Percentiles rank a stretch among this genome's conserved stretches.
These are phyloP conservation scores for Rubroshorea leprosula DNA, from an alignment of 345 rosid genomes.

Conservation along the genomic window DNA sequence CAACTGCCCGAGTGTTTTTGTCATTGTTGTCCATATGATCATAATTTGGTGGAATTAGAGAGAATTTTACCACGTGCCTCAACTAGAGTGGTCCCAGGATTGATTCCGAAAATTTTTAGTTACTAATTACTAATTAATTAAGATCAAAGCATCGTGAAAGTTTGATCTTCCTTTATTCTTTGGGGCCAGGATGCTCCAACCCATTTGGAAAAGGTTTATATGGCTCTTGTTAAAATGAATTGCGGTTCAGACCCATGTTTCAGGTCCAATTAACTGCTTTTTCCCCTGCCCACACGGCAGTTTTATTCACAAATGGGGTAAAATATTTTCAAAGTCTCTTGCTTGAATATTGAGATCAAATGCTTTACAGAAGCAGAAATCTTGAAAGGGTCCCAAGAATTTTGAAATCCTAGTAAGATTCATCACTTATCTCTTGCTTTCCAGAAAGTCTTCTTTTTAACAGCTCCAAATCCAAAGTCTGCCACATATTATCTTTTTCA, in stretches of 20 bases:
- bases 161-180: constrained; percentile 20
- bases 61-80: constrained; percentile 24
- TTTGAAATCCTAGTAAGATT: not conserved
- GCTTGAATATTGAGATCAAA: too few relatives aligned
- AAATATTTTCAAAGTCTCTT: too few relatives aligned
- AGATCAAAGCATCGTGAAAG: constrained; percentile 3
- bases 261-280: too few relatives aligned
- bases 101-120: not conserved
- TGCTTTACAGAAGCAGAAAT: not conserved
- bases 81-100: constrained; percentile 3
- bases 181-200: constrained; percentile 32
- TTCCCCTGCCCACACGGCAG: too few relatives aligned
- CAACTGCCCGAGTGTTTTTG: constrained; percentile 15
- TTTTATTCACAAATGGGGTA: too few relatives aligned
- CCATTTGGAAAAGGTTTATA: constrained; percentile 34
- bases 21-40: constrained; percentile 11
- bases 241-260: too few relatives aligned
- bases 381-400: not conserved
- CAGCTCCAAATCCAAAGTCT: too few relatives aligned
- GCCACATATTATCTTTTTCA: too few relatives aligned
- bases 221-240: too few relatives aligned
- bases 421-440: too few relatives aligned
- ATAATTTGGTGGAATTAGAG: constrained; percentile 3
- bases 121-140: not conserved
- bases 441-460: too few relatives aligned